These are phyloP conservation scores for Phytophthora pini DNA, from an alignment of 352 stramenopile species.

Conservation along the genomic window DNA sequence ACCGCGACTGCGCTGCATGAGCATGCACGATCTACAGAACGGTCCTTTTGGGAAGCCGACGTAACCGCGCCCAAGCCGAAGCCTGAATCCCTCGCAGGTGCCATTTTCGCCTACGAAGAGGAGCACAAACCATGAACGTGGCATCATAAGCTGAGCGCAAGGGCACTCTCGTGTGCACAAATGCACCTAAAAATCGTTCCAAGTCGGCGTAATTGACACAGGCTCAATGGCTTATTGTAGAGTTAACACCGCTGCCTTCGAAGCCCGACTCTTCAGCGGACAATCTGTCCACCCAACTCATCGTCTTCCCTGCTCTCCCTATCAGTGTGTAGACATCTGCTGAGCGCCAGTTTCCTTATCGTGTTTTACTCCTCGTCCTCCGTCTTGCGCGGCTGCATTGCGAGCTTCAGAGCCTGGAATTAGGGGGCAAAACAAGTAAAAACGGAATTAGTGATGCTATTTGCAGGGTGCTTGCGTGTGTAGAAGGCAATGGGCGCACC, in stretches of 20 bases:
- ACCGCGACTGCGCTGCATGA: slow-evolving; percentile 61
- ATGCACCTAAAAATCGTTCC: not conserved
- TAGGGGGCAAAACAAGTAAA: not conserved
- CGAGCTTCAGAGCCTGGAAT: slow-evolving; percentile 67
- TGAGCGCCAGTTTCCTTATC: not conserved
- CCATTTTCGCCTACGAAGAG: slow-evolving; percentile 57
- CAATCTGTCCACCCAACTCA: not conserved
- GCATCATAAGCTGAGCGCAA: not conserved
- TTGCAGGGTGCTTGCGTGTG: not conserved
- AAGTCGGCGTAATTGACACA: slow-evolving; percentile 8
- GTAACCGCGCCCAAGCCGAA: slow-evolving; percentile 65
- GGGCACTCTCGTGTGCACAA: not conserved
- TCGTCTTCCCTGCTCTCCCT: slow-evolving; percentile 13
- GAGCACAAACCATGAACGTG: slow-evolving; percentile 16
- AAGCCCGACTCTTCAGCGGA: not conserved
- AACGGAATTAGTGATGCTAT: slow-evolving; percentile 4
- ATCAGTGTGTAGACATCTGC: slow-evolving; percentile 3
- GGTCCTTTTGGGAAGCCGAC: slow-evolving; percentile 55
- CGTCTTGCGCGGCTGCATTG: slow-evolving; percentile 58
- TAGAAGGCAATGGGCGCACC: slow-evolving; percentile 34
- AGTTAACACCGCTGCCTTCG: slow-evolving; percentile 4
- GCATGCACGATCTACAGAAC: slow-evolving; percentile 44
- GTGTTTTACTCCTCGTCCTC: slow-evolving; percentile 58
- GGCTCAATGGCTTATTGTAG: slow-evolving; percentile 17
- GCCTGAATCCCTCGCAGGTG: slow-evolving; percentile 54